Percentiles rank a stretch among this genome's conserved stretches.
These are phyloP conservation scores for Favolaschia claudopus DNA, from an alignment of 768 basidiomycete species.

Conservation along the genomic window DNA sequence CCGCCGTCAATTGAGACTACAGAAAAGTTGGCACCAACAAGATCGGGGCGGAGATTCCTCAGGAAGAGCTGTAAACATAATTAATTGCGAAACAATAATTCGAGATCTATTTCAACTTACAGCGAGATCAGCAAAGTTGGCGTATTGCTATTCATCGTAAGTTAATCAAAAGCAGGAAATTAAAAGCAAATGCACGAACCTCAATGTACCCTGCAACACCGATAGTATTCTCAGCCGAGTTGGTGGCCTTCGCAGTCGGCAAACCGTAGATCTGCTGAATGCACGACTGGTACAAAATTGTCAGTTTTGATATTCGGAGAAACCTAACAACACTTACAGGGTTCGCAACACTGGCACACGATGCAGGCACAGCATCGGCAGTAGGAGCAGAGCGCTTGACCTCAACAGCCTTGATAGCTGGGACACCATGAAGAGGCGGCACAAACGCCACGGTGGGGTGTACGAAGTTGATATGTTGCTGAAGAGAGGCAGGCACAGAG, in stretches of 20 bases:
- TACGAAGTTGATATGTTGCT: slow-evolving; percentile 52
- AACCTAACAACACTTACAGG: slow-evolving; percentile 1
- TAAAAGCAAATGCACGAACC: neutral
- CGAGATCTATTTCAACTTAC: neutral
- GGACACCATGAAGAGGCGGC: neutral
- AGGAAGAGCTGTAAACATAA: slow-evolving; percentile 30
- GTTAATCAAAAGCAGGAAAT: neutral
- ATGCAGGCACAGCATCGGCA: slow-evolving; percentile 1
- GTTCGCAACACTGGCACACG: slow-evolving; percentile 2
- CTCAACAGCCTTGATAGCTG: neutral
- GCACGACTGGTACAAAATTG: neutral
- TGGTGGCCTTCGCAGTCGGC: slow-evolving; percentile 7
- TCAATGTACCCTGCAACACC: slow-evolving; percentile 40
- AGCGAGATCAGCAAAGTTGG: slow-evolving; percentile 35
- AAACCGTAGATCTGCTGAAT: slow-evolving; percentile 11
- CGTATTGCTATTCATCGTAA: slow-evolving; percentile 24
- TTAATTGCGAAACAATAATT: too few species aligned
- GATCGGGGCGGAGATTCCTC: slow-evolving; percentile 15
- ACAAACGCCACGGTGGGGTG: slow-evolving; percentile 42
- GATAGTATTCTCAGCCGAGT: slow-evolving; percentile 32
- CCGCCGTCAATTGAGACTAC: slow-evolving; percentile 31
- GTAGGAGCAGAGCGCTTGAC: neutral
- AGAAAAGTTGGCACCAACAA: slow-evolving; percentile 25
- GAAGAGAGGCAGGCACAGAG: slow-evolving; percentile 53
- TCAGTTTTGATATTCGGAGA: neutral